These are phyloP conservation scores for Boletus sp. DNA, from an alignment of 768 basidiomycete genomes.

Conservation along the genomic window DNA sequence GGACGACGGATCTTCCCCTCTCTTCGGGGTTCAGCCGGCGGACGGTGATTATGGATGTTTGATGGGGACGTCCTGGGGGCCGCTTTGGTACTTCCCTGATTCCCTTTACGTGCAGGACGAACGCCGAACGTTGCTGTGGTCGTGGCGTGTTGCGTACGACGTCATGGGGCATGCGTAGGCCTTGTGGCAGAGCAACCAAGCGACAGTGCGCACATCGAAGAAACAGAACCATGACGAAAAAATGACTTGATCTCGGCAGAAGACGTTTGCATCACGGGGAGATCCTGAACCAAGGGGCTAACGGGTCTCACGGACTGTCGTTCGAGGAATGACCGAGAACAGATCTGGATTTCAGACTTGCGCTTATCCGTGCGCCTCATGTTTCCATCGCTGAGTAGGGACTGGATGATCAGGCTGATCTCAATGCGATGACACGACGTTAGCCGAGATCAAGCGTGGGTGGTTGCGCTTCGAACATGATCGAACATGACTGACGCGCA, in stretches of 20 bases:
- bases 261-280: background rate
- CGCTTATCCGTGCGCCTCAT: conserved; percentile 15
- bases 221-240: background rate
- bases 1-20: conserved; percentile 2
- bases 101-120: conserved; percentile 21
- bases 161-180: conserved; percentile 23
- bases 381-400: conserved; percentile 9
- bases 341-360: background rate
- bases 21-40: background rate
- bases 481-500: background rate
- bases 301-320: background rate
- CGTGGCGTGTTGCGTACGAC: conserved; percentile 12
- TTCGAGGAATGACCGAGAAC: background rate
- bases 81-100: conserved; percentile 5
- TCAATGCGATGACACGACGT: background rate
- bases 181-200: conserved; percentile 14
- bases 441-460: background rate
- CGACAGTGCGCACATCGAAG: conserved; percentile 3
- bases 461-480: background rate
- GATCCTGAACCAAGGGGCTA: background rate
- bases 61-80: conserved; percentile 10
- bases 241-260: background rate
- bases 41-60: conserved; percentile 9
- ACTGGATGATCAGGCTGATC: conserved; percentile 2
- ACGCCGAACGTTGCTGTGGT: conserved; percentile 1